Evolutionary conservation across 495 filamentous ascomycete genomes (phyloP), one percentile per base, ranked within the genome.

Genomic region (Hypoxylon crocopeplum): DNA sequence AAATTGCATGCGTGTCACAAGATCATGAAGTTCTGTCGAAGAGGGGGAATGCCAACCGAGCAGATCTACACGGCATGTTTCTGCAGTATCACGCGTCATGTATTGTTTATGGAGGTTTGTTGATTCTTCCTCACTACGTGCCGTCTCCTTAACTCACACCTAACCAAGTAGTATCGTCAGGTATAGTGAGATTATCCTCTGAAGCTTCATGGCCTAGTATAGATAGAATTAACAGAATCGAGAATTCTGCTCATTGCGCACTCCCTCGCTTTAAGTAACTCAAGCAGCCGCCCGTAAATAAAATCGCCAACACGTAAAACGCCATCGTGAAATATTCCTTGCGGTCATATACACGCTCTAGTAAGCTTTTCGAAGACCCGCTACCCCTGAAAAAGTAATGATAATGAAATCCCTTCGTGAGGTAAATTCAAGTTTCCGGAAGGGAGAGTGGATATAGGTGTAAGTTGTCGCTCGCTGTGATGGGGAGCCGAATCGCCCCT

Each of bases 311-410:
- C 17, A 41, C 3, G 10, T 21, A 15, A 21, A 47, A 47, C 20
- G 25, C 13, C 25, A 25, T 36, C 30, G 2, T 48, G 11, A 36
- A 16, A 24, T 7, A 36, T 16, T 11, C 47, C 39, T 51, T 20
- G 29, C 30, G 32, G 33, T 37, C 39, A 30, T 40, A 30, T 22
- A 44, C 22, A 24, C 45, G 53, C 53, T 56, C 42, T 56, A 48
- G 21, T 48, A 56, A 56, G 44, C 44, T 33, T 11, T 27, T 25
- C 12, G 2, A 10, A 34, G 38, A 41, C 19, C 38, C 11, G 21
- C 7, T 4, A 7, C 10, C n/a, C 32, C 7, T 11, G 32, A 34
- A 34, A 34, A 3, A 13, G 12, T 5, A 34, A 34, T 34, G 32
- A 13, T 12, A 10, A 34, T 7, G 5, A 10, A 12, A 5, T 5